These are phyloP conservation scores for Exserohilum turcica DNA, from an alignment of 2,329 filamentous ascomycete genomes.

Conservation along the genomic window DNA sequence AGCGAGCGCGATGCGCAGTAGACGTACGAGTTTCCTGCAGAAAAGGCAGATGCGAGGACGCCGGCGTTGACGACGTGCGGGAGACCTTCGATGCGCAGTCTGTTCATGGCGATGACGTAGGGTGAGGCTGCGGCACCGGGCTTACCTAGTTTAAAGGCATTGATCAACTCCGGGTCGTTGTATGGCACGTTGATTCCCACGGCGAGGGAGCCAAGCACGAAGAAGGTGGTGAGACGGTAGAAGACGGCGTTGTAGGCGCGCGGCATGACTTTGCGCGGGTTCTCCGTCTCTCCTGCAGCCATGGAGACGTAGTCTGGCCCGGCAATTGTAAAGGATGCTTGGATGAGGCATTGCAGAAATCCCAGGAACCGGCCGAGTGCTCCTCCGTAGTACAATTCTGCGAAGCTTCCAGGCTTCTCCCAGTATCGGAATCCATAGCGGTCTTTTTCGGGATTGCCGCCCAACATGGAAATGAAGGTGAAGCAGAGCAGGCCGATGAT, in stretches of 20 bases:
- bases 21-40: constrained; percentile 61
- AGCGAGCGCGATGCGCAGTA: constrained; percentile 61
- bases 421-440: constrained; percentile 56
- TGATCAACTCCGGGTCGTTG: constrained; percentile 65
- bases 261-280: constrained; percentile 62
- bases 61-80: constrained; percentile 66
- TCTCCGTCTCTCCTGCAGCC: constrained; percentile 55
- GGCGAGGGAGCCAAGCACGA: constrained; percentile 74
- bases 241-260: constrained; percentile 79
- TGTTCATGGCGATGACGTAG: constrained; percentile 66
- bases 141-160: constrained; percentile 62
- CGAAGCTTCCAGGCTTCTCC: constrained; percentile 70
- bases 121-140: constrained; percentile 71
- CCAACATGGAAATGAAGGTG: constrained; percentile 83
- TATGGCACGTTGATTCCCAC: constrained; percentile 72
- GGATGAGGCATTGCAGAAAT: constrained; percentile 75
- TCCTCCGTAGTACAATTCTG: constrained; percentile 66
- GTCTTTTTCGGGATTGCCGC: constrained; percentile 71
- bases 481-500: constrained; percentile 55
- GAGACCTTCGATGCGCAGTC: constrained; percentile 59
- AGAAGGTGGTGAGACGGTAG: constrained; percentile 76
- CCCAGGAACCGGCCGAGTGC: constrained; percentile 74
- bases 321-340: constrained; percentile 56
- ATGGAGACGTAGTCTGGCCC: constrained; percentile 58
- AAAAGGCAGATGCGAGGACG: constrained; percentile 60